Base-by-base conservation (phyloP, 108 stramenopile species). In the Schizochytrium sp. region DNA sequence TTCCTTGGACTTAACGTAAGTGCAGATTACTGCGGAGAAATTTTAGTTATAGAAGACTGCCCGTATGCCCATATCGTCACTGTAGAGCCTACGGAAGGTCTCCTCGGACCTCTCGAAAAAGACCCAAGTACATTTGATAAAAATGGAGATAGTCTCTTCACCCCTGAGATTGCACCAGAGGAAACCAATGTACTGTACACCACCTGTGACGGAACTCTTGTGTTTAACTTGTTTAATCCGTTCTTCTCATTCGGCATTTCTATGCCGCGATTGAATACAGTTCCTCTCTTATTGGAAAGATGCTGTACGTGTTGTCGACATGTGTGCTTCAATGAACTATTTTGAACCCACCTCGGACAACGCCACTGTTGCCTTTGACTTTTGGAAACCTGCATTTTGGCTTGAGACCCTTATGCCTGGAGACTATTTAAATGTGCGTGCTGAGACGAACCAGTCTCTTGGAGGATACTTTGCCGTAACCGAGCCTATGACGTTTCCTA, bases 141-240 rank as follows among this genome's bases (percentile, higher is more conserved):
- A 53, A 40, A 56, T 83, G 76, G 50, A 47, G 28, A 56, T 10
- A 38, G n/a, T 17, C 3, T 47, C 10, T 28, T 55, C 47, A 83
- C 53, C 45, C 76, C 76, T 38, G 53, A 55, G 0, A 42, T 83
- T 10, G 76, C 53, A 8, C 17, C 76, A 5, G 47, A 47, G 15
- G 76, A 49, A 0, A 47, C 47, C n/a, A 83, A 83, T 55, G 28
- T 83, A 1, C 76, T 83, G 50, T 55, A 83, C 47, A 55, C 53
- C 45, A 47, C 47, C 45, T 83, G 76, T 50, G 76, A 83, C n/a
- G 76, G 76, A 50, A 55, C 76, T 17, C 45, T 83, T 10, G 76
- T 83, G 2, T 47, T 40, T 7, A 49, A 55, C 76, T 53, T 83
- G 15, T 83, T 83, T 53, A 49, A 83, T 53, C 50, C 47, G 4